Evolutionary conservation across 164 flowering plant genomes (phyloP).

Genomic region (Vitis rupestris): DNA sequence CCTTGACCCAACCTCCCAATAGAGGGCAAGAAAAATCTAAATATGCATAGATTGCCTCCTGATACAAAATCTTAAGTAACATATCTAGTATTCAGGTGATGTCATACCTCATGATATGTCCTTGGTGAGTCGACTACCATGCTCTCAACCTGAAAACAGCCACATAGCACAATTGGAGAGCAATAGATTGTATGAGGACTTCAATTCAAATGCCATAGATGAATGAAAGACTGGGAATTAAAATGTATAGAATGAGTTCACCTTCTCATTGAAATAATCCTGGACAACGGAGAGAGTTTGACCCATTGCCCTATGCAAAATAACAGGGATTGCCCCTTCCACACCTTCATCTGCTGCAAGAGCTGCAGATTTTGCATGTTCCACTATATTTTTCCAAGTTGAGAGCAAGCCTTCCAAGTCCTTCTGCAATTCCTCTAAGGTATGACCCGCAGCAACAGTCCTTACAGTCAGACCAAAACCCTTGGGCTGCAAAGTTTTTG

Average conservation of each 20-base stretch:
- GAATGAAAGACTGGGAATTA: background rate
- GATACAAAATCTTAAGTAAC: background rate
- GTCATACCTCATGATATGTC: conserved; percentile 87
- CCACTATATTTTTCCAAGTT: conserved; percentile 82
- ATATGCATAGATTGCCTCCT: background rate
- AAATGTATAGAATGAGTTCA: conserved; percentile 10
- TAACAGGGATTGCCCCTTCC: conserved; percentile 79
- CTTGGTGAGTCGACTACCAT: conserved; percentile 91
- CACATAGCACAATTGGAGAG: background rate
- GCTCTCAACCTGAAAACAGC: conserved; percentile 60
- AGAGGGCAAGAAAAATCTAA: background rate
- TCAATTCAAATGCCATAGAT: background rate
- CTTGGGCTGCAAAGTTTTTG: conserved; percentile 84
- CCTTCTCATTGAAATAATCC: conserved; percentile 91
- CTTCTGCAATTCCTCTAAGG: conserved; percentile 82
- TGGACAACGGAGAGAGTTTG: conserved; percentile 92
- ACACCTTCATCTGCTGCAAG: conserved; percentile 97
- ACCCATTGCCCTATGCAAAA: conserved; percentile 89
- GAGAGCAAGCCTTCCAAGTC: conserved; percentile 86
- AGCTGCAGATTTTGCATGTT: conserved; percentile 88
- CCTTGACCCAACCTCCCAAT: background rate
- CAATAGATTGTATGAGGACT: background rate
- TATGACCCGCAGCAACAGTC: conserved; percentile 91
- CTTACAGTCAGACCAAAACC: conserved; percentile 95
- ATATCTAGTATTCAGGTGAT: conserved; percentile 1